A percentile compares a stretch with the other conserved stretches of the same genome.
phyloP scores from a whole-genome alignment of 225 moss, liverwort and hornwort genomes.

The Sphagnum tenellum region DNA sequence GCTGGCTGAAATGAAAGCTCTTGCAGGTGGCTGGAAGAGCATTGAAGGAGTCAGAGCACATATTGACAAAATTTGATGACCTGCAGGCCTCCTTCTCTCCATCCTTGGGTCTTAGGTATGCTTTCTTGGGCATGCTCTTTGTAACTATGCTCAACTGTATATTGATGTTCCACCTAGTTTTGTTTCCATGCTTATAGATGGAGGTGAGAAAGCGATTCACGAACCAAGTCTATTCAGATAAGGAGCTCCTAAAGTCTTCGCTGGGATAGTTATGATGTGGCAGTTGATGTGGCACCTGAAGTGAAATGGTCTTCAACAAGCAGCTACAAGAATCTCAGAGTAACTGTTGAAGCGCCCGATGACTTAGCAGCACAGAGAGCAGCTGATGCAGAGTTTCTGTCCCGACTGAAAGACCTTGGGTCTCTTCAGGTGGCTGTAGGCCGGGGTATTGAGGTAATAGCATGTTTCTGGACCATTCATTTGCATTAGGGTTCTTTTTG shows the following conservation, averaged over 20 bases:
- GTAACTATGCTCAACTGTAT: too few relatives aligned
- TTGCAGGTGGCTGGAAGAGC: constrained; percentile 90
- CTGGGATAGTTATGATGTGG: constrained; percentile 76
- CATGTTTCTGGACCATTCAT: neutral
- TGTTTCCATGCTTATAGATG: neutral
- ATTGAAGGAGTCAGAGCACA: constrained; percentile 96
- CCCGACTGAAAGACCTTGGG: constrained; percentile 70
- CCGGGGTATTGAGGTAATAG: constrained; percentile 73
- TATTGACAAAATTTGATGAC: constrained; percentile 77
- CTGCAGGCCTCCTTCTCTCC: constrained; percentile 63
- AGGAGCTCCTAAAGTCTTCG: constrained; percentile 2
- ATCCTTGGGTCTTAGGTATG: constrained; percentile 57
- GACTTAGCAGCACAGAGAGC: constrained; percentile 35
- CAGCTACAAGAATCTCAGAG: constrained; percentile 74
- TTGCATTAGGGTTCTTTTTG: too few relatives aligned
- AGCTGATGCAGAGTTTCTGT: constrained; percentile 63
- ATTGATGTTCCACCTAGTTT: neutral
- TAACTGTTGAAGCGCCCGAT: constrained; percentile 64
- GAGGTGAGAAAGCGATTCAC: neutral
- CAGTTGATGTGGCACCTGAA: constrained; percentile 94
- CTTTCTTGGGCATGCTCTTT: neutral
- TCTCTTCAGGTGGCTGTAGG: constrained; percentile 57
- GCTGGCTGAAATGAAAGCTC: neutral
- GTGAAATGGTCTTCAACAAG: constrained; percentile 77
- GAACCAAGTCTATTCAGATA: too few relatives aligned